Conservation (phyloP, 441 rosid species). For the Breynia disticha region DNA sequence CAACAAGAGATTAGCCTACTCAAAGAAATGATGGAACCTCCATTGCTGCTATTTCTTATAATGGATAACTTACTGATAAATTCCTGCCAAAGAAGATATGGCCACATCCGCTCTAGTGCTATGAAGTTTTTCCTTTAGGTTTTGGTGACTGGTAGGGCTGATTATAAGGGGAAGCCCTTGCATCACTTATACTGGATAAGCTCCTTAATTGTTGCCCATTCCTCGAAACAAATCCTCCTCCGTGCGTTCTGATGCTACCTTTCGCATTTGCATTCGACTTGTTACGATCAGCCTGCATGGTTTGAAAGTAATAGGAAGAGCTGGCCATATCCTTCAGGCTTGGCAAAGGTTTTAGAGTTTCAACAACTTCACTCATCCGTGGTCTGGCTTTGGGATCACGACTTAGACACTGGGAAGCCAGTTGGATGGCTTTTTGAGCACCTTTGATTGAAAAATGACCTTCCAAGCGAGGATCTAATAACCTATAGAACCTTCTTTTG, state of each 20-base stretch:
- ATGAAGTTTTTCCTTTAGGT: slow-evolving; percentile 25
- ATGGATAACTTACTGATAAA: slow-evolving; percentile 1
- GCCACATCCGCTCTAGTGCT: slow-evolving; percentile 4
- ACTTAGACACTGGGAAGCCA: slow-evolving; percentile 32
- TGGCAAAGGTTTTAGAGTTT: slow-evolving; percentile 25
- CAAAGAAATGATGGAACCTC: slow-evolving; percentile 9
- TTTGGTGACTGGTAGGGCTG: slow-evolving; percentile 31
- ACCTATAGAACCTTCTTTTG: slow-evolving; percentile 20
- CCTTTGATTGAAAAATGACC: slow-evolving; percentile 32
- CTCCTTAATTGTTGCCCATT: slow-evolving; percentile 33
- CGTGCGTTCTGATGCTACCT: slow-evolving; percentile 24
- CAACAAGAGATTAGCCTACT: slow-evolving; percentile 3
- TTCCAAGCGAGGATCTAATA: slow-evolving; percentile 33
- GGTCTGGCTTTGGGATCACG: slow-evolving; percentile 27
- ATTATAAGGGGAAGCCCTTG: slow-evolving; percentile 31
- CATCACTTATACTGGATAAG: slow-evolving; percentile 27
- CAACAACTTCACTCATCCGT: slow-evolving; percentile 36
- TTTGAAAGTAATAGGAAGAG: slow-evolving; percentile 36
- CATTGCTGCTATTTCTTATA: slow-evolving; percentile 7
- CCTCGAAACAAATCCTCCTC: slow-evolving; percentile 25
- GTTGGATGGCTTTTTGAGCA: slow-evolving; percentile 26
- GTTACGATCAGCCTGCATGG: slow-evolving; percentile 27
- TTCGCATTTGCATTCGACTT: slow-evolving; percentile 22
- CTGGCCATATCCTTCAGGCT: slow-evolving; percentile 44
- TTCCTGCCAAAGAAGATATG: slow-evolving; percentile 5